Percentiles rank a stretch among this genome's conserved stretches.
Conservation (phyloP, 2,329 filamentous ascomycete genomes). For the Amesomyces nigricolor region DNA sequence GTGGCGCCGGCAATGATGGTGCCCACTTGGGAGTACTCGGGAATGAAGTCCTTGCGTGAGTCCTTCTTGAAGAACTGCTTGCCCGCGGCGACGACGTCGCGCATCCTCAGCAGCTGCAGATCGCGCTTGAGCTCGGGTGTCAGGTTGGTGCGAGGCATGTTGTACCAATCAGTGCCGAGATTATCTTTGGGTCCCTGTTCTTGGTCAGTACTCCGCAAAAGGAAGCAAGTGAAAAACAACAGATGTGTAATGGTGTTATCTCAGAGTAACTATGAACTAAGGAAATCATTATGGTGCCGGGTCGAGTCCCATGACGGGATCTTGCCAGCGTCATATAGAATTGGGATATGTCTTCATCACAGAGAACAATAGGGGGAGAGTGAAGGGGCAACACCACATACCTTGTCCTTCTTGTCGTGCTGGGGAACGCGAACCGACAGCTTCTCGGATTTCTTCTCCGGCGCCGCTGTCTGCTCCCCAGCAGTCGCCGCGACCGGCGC, state of each 20-base stretch:
- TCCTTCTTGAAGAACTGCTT: constrained; percentile 92
- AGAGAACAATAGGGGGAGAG: constrained; percentile 37
- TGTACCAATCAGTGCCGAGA: constrained; percentile 79
- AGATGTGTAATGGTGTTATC: constrained; percentile 36
- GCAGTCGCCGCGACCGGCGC: constrained; percentile 14
- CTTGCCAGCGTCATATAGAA: constrained; percentile 65
- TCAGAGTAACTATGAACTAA: constrained; percentile 68
- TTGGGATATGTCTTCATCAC: constrained; percentile 72
- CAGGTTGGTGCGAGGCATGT: constrained; percentile 76
- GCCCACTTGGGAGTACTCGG: constrained; percentile 83
- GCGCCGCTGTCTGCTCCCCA: constrained; percentile 19
- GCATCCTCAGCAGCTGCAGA: constrained; percentile 82
- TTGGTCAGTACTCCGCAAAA: constrained; percentile 23
- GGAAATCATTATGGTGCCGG: constrained; percentile 55
- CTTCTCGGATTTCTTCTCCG: constrained; percentile 24
- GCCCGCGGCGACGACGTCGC: constrained; percentile 72
- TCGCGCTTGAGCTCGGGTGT: constrained; percentile 85
- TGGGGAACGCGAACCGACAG: constrained; percentile 30
- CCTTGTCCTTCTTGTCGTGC: constrained; percentile 29
- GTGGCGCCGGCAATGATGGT: constrained; percentile 83
- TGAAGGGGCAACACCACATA: constrained; percentile 21
- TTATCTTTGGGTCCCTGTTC: constrained; percentile 41
- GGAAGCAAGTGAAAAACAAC: constrained; percentile 12
- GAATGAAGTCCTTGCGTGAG: constrained; percentile 60
- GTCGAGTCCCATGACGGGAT: constrained; percentile 74